A percentile compares a stretch with the other conserved stretches of the same genome.
phyloP scores from a whole-genome alignment of 169 alveolate species.

The Ichthyophthirius multifiliis region DNA sequence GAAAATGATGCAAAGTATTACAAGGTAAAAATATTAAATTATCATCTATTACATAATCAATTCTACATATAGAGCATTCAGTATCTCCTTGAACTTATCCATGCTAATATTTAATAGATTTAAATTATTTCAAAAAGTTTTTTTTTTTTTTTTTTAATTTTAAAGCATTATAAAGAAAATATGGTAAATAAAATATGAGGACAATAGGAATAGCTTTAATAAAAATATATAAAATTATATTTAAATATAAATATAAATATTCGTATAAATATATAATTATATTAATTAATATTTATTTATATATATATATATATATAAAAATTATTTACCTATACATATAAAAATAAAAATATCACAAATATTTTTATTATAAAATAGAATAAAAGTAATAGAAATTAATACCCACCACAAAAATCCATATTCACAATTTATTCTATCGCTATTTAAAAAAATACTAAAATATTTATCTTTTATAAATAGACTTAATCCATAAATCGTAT shows the following conservation, averaged over 20 bases:
- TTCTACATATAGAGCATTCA: slow-evolving; percentile 20
- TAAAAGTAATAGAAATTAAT: background rate
- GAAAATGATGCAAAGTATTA: slow-evolving; percentile 45
- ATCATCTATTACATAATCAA: slow-evolving; percentile 14
- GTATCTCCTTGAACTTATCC: slow-evolving; percentile 28
- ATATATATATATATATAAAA: background rate
- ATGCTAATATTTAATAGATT: background rate
- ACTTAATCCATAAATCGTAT: background rate
- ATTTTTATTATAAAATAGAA: background rate
- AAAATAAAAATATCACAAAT: background rate
- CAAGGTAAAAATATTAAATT: slow-evolving; percentile 18
- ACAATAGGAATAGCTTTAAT: background rate
- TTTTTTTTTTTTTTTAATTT: background rate
- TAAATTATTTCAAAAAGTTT: background rate
- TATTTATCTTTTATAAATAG: background rate
- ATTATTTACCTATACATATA: background rate
- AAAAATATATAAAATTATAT: background rate
- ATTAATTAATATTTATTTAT: too few species aligned
- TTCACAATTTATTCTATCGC: background rate
- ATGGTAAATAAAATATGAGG: background rate
- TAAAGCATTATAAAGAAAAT: background rate
- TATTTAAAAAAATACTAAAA: background rate
- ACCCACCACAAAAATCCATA: slow-evolving; percentile 3
- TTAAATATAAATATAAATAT: too few species aligned
- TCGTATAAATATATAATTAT: background rate